phyloP scores from a whole-genome alignment of 805 yeast species.

The Kodamaea laetipori region DNA sequence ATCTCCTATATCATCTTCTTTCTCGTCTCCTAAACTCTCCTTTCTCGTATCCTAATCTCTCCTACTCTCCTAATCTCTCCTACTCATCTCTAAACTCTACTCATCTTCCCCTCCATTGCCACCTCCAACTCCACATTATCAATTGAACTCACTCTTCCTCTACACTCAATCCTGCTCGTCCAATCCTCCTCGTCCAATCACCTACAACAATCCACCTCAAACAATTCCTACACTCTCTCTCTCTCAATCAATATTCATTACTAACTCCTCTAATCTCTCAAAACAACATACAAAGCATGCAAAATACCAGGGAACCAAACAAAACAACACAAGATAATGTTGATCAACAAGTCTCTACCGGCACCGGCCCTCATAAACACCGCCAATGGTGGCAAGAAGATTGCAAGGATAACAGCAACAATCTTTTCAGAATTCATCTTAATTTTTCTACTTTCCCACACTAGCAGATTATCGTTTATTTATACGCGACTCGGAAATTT shows the following conservation, averaged over 20 bases:
- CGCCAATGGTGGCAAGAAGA: constrained; percentile 74
- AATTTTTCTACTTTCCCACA: constrained; percentile 4
- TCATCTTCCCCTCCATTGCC: too few species aligned
- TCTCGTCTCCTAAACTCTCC: too few species aligned
- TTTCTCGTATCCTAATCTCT: too few species aligned
- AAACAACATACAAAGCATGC: constrained; percentile 69
- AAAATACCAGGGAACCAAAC: constrained; percentile 80
- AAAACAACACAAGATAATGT: constrained; percentile 61
- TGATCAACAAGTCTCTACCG: constrained; percentile 64
- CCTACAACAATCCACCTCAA: too few species aligned
- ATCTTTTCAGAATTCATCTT: constrained; percentile 44
- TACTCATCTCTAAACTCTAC: too few species aligned
- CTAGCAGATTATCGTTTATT: constrained; percentile 1
- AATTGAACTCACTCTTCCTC: too few species aligned
- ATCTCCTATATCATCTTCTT: too few species aligned
- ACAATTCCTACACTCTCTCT: background rate
- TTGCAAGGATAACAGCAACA: constrained; percentile 46
- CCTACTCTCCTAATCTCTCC: too few species aligned
- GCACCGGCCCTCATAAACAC: constrained; percentile 71
- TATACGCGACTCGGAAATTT: background rate
- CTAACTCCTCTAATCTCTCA: constrained; percentile 24
- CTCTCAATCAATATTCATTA: constrained; percentile 1
- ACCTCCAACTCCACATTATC: too few species aligned
- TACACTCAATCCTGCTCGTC: too few species aligned
- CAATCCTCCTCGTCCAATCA: too few species aligned